Base-by-base conservation (phyloP, 2,329 filamentous ascomycete genomes). In the Chrysoporthe austroafricana region DNA sequence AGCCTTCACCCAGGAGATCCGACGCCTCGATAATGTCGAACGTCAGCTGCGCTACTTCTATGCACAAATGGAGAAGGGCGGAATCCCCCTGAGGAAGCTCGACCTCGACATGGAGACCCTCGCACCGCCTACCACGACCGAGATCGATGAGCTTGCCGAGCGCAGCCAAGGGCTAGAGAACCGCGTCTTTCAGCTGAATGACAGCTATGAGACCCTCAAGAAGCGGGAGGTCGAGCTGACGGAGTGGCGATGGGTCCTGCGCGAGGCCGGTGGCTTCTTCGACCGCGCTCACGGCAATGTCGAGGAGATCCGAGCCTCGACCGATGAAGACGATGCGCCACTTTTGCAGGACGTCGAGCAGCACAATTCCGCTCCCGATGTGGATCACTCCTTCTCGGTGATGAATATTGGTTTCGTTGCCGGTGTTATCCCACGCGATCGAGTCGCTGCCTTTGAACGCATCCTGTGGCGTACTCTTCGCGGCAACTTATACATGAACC, bases 401-500 rank as follows among this genome's bases (percentile, higher is more conserved):
- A 97, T 98, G 92, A 97, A 98, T 82, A 99, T 99, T 77, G 96
- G 96, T 11, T 99, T 99, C 75, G 95, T 99, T 64, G 92, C 96
- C 65, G 96, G 96, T 80, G 96, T 98, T 74, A 98, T 99, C 74
- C 88, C 92, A 48, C 89, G 96, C 65, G 95, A 98, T 76, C 90
- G 95, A 62, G 95, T 99, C 69, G 94, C 91, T 16, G 92, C 95
- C 36, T 99, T 99, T 77, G 96, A 99, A 83, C 91, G 96, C 69
- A 99, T 99, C 73, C 85, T 99, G 63, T 99, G 96, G 96, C 90
- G 96, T 75, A 97, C 96, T 0, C 88, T 99, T 54, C 93, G 96
- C 79, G 96, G 96, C 75, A 99, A 99, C 80, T 84, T 99, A 71
- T 99, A 98, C 86, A 99, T 99, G 96, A 99, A 99, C 82, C 96